A percentile compares a stretch with the other conserved stretches of the same genome.
phyloP scores from a whole-genome alignment of 345 rosid species.

The Litchi chinensis region DNA sequence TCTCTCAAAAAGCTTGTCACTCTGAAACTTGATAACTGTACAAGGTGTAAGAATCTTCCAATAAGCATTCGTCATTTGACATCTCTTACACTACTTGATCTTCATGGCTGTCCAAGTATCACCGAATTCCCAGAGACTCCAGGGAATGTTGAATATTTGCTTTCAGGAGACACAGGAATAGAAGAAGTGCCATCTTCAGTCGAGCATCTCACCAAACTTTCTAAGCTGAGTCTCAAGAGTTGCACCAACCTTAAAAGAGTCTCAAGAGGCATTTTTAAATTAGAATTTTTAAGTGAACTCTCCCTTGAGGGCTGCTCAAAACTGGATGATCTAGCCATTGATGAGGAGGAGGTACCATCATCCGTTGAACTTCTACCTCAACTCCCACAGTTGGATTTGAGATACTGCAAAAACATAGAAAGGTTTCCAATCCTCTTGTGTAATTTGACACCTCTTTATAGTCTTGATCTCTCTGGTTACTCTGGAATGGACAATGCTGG shows the following conservation, averaged over 20 bases:
- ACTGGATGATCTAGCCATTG: conserved; percentile 2
- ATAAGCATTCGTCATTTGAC: neutral
- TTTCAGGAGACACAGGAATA: conserved; percentile 12
- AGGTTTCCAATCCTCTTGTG: neutral
- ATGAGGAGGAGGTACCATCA: neutral
- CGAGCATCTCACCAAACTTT: neutral
- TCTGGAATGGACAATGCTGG: neutral
- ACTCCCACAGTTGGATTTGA: neutral
- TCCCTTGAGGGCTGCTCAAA: conserved; percentile 7
- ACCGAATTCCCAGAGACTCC: conserved; percentile 13
- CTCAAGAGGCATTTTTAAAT: neutral
- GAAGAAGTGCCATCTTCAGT: conserved; percentile 19
- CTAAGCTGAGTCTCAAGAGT: conserved; percentile 2
- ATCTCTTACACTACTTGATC: neutral
- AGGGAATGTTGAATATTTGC: neutral
- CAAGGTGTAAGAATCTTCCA: conserved; percentile 8
- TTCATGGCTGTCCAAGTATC: conserved; percentile 13
- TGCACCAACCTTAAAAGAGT: conserved; percentile 18
- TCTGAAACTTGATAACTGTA: neutral
- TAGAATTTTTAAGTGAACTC: neutral
- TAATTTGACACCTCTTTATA: neutral
- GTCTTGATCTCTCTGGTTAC: neutral
- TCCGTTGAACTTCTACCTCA: conserved; percentile 9
- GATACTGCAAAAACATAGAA: conserved; percentile 8
- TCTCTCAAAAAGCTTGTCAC: neutral